Base-by-base conservation (phyloP, 2,329 filamentous ascomycete species). In the Teratosphaeria epicoccoides region DNA sequence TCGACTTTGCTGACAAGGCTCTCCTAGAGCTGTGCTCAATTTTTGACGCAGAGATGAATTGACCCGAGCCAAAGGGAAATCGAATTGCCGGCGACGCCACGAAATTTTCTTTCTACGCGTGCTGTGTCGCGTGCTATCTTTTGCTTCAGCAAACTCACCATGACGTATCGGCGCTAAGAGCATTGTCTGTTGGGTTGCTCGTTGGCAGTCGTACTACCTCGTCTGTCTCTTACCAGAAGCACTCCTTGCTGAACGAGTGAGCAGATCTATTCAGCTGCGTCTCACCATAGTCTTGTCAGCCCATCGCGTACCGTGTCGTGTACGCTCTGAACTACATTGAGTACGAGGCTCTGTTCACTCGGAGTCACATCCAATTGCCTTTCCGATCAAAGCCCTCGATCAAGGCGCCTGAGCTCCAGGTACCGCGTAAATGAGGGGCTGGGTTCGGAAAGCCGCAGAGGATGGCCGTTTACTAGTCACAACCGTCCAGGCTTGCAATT, bases 61-160 rank as follows among this genome's bases (percentile, higher is more conserved):
- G 29, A 24, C 22, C 46, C 20, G 14, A 46, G 26, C 45, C 45
- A 49, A 24, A 33, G 45, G 17, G 50, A 48, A 33, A 37, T 52
- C 50, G 43, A 46, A 52, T 45, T 43, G 50, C 23, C 45, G 37
- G 22, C 24, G 44, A 23, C 44, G 44, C 44, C 44, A 46, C 44
- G 22, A 46, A 46, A 46, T 46, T 46, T 46, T 46, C 33, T n/a
- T 17, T 40, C 33, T 40, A 40, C 33, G 33, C 33, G 33, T 40
- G 33, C 33, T 17, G 33, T 9, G 33, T 40, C 33, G 33, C 33
- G 33, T 40, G 33, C 33, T 20, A 29, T 29, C 33, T 40, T 20
- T 22, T 17, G 14, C 33, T 40, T 40, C 33, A 40, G n/a, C n/a
- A n/a, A 17, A 40, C 33, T 20, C 17, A 17, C 14, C 17, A 17